Evolutionary conservation across 768 basidiomycete species (phyloP).

Genomic region (Agaricus subrufescens): DNA sequence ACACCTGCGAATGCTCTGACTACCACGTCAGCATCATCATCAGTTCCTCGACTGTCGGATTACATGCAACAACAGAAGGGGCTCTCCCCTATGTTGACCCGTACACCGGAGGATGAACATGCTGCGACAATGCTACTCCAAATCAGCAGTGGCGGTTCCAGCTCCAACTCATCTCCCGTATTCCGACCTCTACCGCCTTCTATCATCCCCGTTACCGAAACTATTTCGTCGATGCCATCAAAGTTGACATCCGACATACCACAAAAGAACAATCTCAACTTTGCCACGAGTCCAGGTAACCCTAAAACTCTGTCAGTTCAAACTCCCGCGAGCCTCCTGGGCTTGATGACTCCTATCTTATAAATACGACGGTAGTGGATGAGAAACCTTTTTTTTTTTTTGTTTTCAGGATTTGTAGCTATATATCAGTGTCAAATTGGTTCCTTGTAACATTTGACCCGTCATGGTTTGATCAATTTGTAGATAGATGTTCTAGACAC

Average conservation of each 20-base stretch:
- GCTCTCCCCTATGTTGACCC: constrained; percentile 20
- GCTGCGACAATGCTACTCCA: constrained; percentile 66
- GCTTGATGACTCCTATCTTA: constrained; percentile 1
- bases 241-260: not conserved
- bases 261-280: not conserved
- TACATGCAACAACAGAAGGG: constrained; percentile 7
- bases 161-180: constrained; percentile 38
- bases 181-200: constrained; percentile 17
- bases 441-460: too few species aligned
- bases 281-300: not conserved
- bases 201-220: not conserved
- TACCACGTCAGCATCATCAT: constrained; percentile 6
- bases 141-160: constrained; percentile 34
- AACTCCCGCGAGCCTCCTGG: constrained; percentile 6
- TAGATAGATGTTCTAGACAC: too few species aligned
- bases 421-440: too few species aligned
- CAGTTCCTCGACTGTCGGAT: constrained; percentile 8
- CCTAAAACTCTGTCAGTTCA: not conserved
- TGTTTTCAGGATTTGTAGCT: not conserved
- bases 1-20: constrained; percentile 25
- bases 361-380: not conserved
- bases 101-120: constrained; percentile 63
- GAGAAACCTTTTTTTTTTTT: not conserved
- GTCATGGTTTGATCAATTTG: too few species aligned
- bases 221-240: not conserved